Evolutionary conservation across 768 basidiomycete species (phyloP), one percentile per base, ranked within the genome.

Genomic region (Lactarius deliciosus): DNA sequence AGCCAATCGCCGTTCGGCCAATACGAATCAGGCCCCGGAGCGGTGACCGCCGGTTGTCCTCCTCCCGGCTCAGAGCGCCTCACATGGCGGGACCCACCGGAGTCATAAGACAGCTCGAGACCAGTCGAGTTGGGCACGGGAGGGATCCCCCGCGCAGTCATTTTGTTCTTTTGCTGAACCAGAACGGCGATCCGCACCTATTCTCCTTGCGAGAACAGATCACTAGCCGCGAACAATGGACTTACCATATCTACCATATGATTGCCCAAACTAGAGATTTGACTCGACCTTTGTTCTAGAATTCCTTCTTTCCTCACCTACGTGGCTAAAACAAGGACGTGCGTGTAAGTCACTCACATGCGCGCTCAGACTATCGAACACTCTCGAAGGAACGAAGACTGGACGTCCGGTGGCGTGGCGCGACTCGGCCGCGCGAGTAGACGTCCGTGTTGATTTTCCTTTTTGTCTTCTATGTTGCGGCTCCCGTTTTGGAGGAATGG

Each of bases 221-320:
- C 25, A 25, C 47, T 50, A 3, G n/a, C 11, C n/a, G 5, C 13
- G 47, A 13, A 50, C 47, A 41, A 41, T 41, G 40, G 7, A 18
- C 41, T 11, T 38, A 38, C 36, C 36, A 38, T 40, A 40, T 10
- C 16, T 1, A 18, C 16, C 16, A 41, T 18, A 41, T 41, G 41
- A 41, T 18, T 41, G 16, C 41, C 16, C 41, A 7, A 18, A 41
- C 5, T 50, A 22, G 47, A 22, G 47, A 0, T 13, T 11, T 50
- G 47, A 50, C 47, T 50, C 47, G 47, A 50, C 47, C 50, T 0
- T 53, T 53, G 50, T 53, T 53, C 50, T 53, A 53, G 50, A 53
- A 53, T 25, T 22, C 20, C 45, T 50, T 50, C 47, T 5, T 22
- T 22, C 22, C 22, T 22, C 3, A 53, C 15, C 6, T 53, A 25